Conservation (phyloP, 331 rosid species). For the Erythrophleum ivorense region DNA sequence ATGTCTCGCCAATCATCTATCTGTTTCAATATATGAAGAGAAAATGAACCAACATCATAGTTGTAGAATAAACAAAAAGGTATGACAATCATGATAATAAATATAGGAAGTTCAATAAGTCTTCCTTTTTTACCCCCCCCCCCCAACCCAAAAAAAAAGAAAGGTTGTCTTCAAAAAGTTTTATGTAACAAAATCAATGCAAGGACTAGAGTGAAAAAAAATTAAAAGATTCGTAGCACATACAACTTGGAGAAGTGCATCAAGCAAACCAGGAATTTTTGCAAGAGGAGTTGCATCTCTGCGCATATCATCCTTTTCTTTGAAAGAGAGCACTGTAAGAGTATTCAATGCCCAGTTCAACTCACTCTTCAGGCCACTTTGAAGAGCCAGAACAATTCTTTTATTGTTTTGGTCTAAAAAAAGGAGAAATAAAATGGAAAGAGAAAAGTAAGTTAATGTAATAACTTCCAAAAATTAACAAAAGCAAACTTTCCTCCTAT, state of each 20-base stretch:
- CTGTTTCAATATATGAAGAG: constrained; percentile 50
- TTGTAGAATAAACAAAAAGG: neutral
- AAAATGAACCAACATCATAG: constrained; percentile 9
- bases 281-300: constrained; percentile 82
- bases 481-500: neutral
- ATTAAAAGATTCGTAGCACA: constrained; percentile 39
- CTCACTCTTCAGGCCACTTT: constrained; percentile 98
- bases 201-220: neutral
- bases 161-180: constrained; percentile 6
- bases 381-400: constrained; percentile 92
- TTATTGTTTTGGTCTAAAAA: constrained; percentile 87
- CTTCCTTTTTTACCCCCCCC: neutral
- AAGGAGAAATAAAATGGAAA: neutral
- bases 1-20: constrained; percentile 98
- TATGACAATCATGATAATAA: neutral
- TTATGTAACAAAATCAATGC: neutral
- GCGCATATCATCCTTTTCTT: constrained; percentile 93
- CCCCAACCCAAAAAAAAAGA: neutral
- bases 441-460: neutral
- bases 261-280: constrained; percentile 91
- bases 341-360: constrained; percentile 94
- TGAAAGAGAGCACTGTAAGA: constrained; percentile 87
- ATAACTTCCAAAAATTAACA: neutral
- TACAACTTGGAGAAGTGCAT: constrained; percentile 97
- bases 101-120: neutral